Conservation (phyloP, 805 yeast genomes). For the Helenozyma rhizophorensis region DNA sequence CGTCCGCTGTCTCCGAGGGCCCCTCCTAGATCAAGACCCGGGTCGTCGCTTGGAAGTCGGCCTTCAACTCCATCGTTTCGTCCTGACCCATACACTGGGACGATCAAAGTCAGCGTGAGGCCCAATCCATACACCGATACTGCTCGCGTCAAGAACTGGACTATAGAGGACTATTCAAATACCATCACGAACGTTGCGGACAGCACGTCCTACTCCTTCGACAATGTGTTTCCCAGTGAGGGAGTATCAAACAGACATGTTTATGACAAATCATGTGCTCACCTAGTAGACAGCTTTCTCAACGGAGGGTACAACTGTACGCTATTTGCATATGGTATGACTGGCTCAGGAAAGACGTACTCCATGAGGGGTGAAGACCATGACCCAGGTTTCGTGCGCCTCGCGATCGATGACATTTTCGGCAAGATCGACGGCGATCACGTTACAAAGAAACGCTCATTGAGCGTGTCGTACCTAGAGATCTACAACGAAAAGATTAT, state of each 20-base stretch:
- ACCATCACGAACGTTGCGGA: constrained; percentile 48
- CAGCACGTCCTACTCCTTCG: constrained; percentile 64
- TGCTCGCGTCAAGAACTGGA: constrained; percentile 41
- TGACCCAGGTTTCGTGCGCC: constrained; percentile 69
- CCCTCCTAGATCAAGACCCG: constrained; percentile 26
- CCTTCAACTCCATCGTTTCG: constrained; percentile 36
- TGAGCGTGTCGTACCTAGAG: constrained; percentile 72
- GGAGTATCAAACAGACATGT: constrained; percentile 50
- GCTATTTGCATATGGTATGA: constrained; percentile 91
- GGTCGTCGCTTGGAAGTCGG: constrained; percentile 33
- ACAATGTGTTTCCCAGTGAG: constrained; percentile 62
- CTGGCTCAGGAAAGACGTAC: constrained; percentile 88
- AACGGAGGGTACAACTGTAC: constrained; percentile 79
- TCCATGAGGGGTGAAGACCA: constrained; percentile 70
- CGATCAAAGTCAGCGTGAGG: constrained; percentile 72
- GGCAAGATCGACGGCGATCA: constrained; percentile 32
- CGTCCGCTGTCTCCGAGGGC: constrained; percentile 30
- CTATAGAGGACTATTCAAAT: constrained; percentile 33
- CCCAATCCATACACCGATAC: constrained; percentile 58
- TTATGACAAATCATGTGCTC: constrained; percentile 51
- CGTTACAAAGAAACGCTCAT: constrained; percentile 31
- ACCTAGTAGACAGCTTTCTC: constrained; percentile 51
- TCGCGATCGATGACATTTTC: constrained; percentile 61
- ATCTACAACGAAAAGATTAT: constrained; percentile 84
- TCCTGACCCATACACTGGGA: constrained; percentile 55